Evolutionary conservation across 2,329 filamentous ascomycete genomes (phyloP).

Genomic region (Juglanconis oblonga): DNA sequence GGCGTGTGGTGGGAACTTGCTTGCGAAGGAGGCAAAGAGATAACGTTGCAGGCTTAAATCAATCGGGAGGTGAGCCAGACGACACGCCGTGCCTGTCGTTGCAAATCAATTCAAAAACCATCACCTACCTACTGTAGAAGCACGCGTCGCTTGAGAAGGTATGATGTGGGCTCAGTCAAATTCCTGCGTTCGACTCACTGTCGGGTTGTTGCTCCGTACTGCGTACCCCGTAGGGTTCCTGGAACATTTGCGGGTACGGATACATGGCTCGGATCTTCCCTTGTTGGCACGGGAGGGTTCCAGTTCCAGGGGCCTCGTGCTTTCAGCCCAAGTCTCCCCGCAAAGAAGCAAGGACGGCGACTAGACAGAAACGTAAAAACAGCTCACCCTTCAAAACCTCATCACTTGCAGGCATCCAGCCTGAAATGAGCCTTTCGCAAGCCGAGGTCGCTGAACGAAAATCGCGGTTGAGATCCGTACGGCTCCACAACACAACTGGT

Average conservation of each 20-base stretch:
- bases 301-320: neutral
- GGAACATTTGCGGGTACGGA: conserved; percentile 4
- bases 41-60: no score
- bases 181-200: neutral
- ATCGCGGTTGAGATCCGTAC: neutral
- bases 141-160: neutral
- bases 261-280: conserved; percentile 17
- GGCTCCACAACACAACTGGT: neutral
- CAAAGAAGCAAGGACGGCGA: neutral
- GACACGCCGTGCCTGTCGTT: no score
- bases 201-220: neutral
- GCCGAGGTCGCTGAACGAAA: neutral
- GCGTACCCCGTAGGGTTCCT: neutral
- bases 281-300: conserved; percentile 2
- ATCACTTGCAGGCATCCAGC: neutral
- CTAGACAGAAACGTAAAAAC: no score
- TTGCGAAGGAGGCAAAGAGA: no score
- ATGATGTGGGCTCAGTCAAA: neutral
- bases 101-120: neutral
- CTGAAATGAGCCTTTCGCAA: neutral
- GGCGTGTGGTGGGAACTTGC: no score
- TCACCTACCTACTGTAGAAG: neutral
- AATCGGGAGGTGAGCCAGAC: no score
- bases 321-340: neutral
- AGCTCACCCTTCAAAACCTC: no score